Conservation (phyloP, 2,329 filamentous ascomycete species). For the Hypomyces perniciosus region DNA sequence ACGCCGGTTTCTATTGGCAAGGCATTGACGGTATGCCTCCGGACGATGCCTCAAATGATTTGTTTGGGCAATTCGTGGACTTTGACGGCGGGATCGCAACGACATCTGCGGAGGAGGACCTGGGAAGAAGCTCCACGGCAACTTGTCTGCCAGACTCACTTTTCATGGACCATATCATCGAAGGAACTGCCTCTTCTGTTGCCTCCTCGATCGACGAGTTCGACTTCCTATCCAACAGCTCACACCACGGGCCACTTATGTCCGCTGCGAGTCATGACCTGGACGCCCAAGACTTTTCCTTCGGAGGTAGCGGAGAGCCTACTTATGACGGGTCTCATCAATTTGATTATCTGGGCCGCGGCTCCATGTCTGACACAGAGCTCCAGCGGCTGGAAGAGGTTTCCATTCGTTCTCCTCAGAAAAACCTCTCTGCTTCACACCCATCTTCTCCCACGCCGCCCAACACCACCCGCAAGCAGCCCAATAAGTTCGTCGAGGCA, state of each 20-base stretch:
- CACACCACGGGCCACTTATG: slow-evolving; percentile 22
- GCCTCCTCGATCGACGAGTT: slow-evolving; percentile 32
- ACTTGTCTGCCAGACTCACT: slow-evolving; percentile 23
- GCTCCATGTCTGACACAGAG: slow-evolving; percentile 43
- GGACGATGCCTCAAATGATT: slow-evolving; percentile 26
- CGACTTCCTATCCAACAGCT: slow-evolving; percentile 31
- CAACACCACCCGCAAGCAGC: slow-evolving; percentile 25
- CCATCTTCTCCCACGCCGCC: slow-evolving; percentile 29
- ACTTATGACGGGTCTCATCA: slow-evolving; percentile 16
- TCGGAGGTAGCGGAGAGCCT: slow-evolving; percentile 10
- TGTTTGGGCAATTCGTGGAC: slow-evolving; percentile 34
- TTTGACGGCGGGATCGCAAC: slow-evolving; percentile 24
- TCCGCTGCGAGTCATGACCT: slow-evolving; percentile 25
- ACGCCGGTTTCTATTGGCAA: slow-evolving; percentile 31
- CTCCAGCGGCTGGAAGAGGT: slow-evolving; percentile 43
- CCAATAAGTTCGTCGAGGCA: slow-evolving; percentile 36
- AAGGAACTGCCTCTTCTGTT: slow-evolving; percentile 29
- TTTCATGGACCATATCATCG: slow-evolving; percentile 23
- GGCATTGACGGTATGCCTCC: slow-evolving; percentile 25
- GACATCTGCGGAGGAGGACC: slow-evolving; percentile 16
- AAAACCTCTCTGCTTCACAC: slow-evolving; percentile 23
- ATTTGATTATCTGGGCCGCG: slow-evolving; percentile 23
- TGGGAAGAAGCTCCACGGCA: slow-evolving; percentile 17
- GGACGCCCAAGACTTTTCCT: slow-evolving; percentile 24
- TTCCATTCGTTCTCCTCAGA: slow-evolving; percentile 35